A percentile compares a stretch with the other conserved stretches of the same genome.
Conservation (phyloP, 164 flowering plant genomes). For the Kalanchoe fedtschenkoi region DNA sequence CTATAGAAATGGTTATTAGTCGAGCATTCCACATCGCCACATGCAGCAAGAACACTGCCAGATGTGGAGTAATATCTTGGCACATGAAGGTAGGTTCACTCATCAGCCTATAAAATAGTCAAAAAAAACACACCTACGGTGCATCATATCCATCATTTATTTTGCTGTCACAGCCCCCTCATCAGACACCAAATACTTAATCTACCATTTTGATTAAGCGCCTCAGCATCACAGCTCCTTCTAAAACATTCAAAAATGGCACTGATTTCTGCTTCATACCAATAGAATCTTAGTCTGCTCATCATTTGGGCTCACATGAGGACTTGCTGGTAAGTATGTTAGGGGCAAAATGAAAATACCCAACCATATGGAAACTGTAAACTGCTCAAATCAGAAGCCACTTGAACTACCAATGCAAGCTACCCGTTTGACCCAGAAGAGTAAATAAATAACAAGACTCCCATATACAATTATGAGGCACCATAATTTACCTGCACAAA, state of each 20-base stretch:
- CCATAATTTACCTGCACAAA: conserved; percentile 43
- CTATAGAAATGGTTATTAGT: background rate
- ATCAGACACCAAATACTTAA: background rate
- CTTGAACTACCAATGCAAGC: background rate
- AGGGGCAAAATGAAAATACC: background rate
- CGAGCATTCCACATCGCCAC: background rate
- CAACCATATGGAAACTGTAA: background rate
- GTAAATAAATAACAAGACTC: background rate
- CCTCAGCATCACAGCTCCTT: background rate
- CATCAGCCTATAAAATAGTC: background rate
- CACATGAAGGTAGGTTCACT: background rate
- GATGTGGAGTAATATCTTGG: background rate
- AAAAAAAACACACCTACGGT: background rate
- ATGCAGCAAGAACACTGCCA: background rate
- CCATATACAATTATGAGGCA: background rate
- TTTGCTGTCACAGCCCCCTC: background rate
- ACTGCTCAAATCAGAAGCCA: background rate
- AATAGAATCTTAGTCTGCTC: background rate
- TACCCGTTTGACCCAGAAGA: background rate
- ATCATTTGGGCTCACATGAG: background rate
- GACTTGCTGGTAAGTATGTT: background rate
- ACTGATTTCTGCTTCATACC: background rate
- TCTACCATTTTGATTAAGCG: background rate
- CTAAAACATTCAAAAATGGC: background rate
- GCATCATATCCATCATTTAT: background rate